Evolutionary conservation across 208 protist genomes (phyloP), one percentile per base, ranked within the genome.

Genomic region (Acanthamoeba triangularis): DNA sequence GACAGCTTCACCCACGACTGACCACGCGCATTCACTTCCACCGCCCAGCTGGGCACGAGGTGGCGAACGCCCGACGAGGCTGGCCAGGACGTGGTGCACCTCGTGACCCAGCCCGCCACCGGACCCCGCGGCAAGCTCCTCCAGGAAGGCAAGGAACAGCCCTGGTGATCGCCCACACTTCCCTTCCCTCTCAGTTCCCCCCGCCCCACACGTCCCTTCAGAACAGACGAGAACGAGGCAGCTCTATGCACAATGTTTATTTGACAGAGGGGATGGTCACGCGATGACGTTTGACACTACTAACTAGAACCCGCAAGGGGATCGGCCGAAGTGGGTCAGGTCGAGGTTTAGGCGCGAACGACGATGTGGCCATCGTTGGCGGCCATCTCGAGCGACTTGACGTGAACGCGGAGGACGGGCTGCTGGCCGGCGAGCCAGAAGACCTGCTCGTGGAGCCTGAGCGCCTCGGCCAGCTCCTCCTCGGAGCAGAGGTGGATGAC

Each of bases 401-500:
- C 30, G 76, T 56, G 76, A 8, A 84, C 28, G 76, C 76, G 76
- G 6, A 84, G 30, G 41, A 84, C 8, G 76, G 76, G 76, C 41
- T 84, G 76, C 37, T 84, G 49, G 33, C 76, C 76, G 11, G 49
- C 76, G 20, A 33, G 6, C 76, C 76, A 84, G 76, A 84, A 84
- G 33, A 84, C 76, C 41, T 84, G 37, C 28, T 84, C 76, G 47
- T 84, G 76, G 7, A 84, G 76, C 25, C 76, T 16, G 28, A 84
- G 76, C 14, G 76, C 47, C 44, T 84, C 76, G 76, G 76, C 76
- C 16, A 84, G 76, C 41, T 84, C 76, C 76, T 84, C 76, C 41
- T 84, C 76, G 7, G 76, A 84, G 76, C 76, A 84, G 28, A 84
- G 76, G 47, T 84, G 76, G 44, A 84, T 54, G 41, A 56, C n/a